phyloP scores from a whole-genome alignment of 148 eudicot genomes.

The Rhododendron ovatum region DNA sequence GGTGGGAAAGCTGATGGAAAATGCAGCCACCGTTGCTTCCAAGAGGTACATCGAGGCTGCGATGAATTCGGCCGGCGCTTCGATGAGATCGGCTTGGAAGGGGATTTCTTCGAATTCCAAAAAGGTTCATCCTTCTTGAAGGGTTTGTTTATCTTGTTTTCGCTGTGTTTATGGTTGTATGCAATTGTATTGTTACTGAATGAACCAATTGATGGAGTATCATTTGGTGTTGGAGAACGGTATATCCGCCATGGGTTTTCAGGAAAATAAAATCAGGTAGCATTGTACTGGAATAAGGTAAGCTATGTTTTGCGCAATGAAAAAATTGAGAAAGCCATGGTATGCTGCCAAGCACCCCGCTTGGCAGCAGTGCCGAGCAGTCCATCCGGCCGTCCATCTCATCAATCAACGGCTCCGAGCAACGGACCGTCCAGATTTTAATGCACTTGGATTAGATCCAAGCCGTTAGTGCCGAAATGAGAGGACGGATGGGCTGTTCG shows the following conservation, averaged over 20 bases:
- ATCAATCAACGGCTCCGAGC: too few species aligned
- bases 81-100: constrained; percentile 68
- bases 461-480: too few species aligned
- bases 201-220: neutral
- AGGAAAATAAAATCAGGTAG: neutral
- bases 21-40: constrained; percentile 55
- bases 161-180: neutral
- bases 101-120: constrained; percentile 34
- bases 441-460: too few species aligned
- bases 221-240: neutral
- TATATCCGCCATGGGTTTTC: neutral
- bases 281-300: neutral
- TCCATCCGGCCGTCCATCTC: too few species aligned
- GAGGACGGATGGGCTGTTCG: too few species aligned
- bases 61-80: constrained; percentile 49
- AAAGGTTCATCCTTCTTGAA: constrained; percentile 77
- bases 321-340: too few species aligned
- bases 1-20: constrained; percentile 57
- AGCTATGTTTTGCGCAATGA: neutral
- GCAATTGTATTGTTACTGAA: neutral
- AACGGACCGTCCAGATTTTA: too few species aligned
- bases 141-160: neutral
- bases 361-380: too few species aligned
- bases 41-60: constrained; percentile 76
- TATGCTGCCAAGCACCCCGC: too few species aligned